Conservation (phyloP, 148 eudicot species). For the Arbutus unedo region DNA sequence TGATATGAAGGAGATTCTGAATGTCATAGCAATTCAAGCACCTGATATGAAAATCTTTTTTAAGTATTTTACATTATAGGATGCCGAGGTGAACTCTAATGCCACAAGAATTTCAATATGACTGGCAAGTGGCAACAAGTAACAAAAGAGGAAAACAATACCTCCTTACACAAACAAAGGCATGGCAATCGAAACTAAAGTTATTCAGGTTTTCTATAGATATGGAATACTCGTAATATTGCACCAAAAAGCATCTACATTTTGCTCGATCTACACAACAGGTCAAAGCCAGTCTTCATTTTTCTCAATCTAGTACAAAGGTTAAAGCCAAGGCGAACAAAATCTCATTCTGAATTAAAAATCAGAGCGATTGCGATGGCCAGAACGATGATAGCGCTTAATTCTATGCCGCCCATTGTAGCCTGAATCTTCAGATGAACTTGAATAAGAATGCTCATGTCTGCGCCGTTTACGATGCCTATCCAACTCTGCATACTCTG, state of each 20-base stretch:
- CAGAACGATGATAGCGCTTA: constrained; percentile 17
- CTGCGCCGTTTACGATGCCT: constrained; percentile 32
- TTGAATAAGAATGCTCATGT: constrained; percentile 21
- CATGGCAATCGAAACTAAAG: not conserved
- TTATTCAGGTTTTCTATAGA: not conserved
- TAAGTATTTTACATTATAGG: not conserved
- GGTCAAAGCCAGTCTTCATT: not conserved
- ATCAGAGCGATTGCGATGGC: constrained; percentile 2
- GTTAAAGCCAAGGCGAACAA: not conserved
- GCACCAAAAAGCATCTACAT: not conserved
- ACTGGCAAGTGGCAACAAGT: not conserved
- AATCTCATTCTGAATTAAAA: constrained; percentile 8
- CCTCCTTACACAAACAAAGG: not conserved
- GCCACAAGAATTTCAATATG: not conserved
- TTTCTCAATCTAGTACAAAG: not conserved
- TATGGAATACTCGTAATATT: not conserved
- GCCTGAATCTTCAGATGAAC: constrained; percentile 28
- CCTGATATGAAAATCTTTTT: not conserved
- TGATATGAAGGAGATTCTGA: not conserved
- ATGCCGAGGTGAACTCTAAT: not conserved
- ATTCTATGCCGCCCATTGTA: constrained; percentile 20
- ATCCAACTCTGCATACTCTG: constrained; percentile 11
- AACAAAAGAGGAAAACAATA: not conserved
- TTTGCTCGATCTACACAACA: not conserved
- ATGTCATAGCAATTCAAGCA: not conserved